Conservation (phyloP, 1,139 yeast genomes). For the Candida anutae region DNA sequence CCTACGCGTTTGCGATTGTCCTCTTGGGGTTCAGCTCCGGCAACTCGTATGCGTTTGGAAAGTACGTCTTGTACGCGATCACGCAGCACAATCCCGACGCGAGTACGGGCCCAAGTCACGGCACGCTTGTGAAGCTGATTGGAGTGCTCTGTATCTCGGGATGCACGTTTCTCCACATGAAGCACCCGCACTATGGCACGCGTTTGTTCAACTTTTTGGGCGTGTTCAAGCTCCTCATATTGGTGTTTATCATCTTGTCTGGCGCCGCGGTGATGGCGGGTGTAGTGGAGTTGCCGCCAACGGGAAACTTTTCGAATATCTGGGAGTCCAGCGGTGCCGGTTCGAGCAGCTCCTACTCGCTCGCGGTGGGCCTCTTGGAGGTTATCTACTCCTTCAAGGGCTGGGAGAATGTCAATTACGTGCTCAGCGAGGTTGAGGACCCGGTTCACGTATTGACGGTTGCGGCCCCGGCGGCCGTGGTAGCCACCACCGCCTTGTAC, state of each 20-base stretch:
- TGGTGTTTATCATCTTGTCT: slow-evolving; percentile 30
- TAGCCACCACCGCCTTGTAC: slow-evolving; percentile 53
- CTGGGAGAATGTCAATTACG: slow-evolving; percentile 42
- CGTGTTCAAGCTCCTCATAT: slow-evolving; percentile 31
- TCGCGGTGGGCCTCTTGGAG: slow-evolving; percentile 35
- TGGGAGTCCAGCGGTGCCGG: slow-evolving; percentile 16
- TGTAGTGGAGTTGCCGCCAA: slow-evolving; percentile 17
- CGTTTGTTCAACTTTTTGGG: slow-evolving; percentile 38
- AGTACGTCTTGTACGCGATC: slow-evolving; percentile 35
- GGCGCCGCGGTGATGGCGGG: slow-evolving; percentile 26
- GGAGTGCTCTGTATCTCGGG: slow-evolving; percentile 39
- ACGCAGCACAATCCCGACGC: slow-evolving; percentile 12
- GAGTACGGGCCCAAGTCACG: slow-evolving; percentile 8
- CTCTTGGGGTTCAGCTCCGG: slow-evolving; percentile 44
- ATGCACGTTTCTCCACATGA: slow-evolving; percentile 32
- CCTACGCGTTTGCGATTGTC: slow-evolving; percentile 42
- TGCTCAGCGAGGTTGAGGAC: slow-evolving; percentile 35
- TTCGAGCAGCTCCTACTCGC: slow-evolving; percentile 19
- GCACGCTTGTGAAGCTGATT: slow-evolving; percentile 24
- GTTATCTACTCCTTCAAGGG: slow-evolving; percentile 35
- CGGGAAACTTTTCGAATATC: slow-evolving; percentile 21
- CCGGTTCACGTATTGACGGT: slow-evolving; percentile 61
- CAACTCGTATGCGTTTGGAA: slow-evolving; percentile 45
- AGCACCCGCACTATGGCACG: slow-evolving; percentile 35
- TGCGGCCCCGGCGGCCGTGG: slow-evolving; percentile 67